Evolutionary conservation across 139 green algal genomes (phyloP).

Genomic region (Chlorella sp.): DNA sequence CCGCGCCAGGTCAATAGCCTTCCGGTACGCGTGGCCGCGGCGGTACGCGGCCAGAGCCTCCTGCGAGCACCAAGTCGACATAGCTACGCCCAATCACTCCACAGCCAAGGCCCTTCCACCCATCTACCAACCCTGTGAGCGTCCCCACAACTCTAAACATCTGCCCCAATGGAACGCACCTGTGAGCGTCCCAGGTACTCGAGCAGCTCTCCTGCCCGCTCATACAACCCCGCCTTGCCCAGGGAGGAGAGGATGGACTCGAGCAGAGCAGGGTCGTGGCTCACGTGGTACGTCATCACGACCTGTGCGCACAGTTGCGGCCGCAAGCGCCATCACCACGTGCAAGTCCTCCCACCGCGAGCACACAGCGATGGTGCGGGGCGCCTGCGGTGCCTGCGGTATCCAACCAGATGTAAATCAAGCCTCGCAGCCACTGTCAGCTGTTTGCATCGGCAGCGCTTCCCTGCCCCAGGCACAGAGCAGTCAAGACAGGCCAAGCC

Average conservation of each 20-base stretch:
- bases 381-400: no score
- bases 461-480: no score
- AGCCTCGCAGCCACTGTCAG: no score
- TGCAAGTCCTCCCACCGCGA: no score
- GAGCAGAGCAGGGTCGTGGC: slow-evolving; percentile 49
- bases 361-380: no score
- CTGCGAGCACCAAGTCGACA: no score
- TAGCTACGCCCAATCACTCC: not conserved
- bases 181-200: slow-evolving; percentile 46
- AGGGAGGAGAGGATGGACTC: slow-evolving; percentile 52
- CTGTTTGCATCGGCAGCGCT: no score
- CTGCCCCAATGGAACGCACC: no score
- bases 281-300: slow-evolving; percentile 24
- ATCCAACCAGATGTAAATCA: no score
- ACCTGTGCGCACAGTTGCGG: no score
- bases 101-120: not conserved
- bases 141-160: slow-evolving; percentile 23
- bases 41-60: slow-evolving; percentile 17
- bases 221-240: slow-evolving; percentile 49
- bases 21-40: slow-evolving; percentile 40
- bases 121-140: not conserved
- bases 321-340: no score
- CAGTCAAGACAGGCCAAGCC: no score
- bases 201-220: slow-evolving; percentile 64
- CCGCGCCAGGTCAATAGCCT: slow-evolving; percentile 48